Base-by-base conservation (phyloP, 495 filamentous ascomycete genomes). In the Tuber melanosporum region DNA sequence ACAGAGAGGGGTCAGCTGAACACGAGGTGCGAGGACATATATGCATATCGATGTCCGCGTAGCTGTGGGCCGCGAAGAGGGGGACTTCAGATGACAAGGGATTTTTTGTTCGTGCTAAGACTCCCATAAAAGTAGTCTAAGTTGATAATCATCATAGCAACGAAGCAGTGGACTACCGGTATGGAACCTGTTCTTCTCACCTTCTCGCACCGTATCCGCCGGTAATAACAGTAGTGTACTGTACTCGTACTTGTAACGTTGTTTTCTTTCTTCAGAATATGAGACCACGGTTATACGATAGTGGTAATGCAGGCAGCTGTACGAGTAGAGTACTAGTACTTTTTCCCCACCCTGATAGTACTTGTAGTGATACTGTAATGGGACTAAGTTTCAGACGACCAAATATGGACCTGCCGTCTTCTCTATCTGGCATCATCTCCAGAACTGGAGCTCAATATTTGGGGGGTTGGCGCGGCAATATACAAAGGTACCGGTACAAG, bases 51-150 rank as follows among this genome's bases (percentile, higher is more conserved):
- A 43, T 10, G 9, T 74, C 77, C 71, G 46, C 71, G 77, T 73
- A 75, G 49, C 14, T 36, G 2, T 36, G 57, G 57, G 57, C 14
- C 57, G 57, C 26, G 71, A 79, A 44, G 74, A 76, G 41, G 62
- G 70, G 76, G 74, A 74, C 73, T 80, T 80, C 71, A 72, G 78
- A 80, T 75, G 78, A 76, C 77, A 79, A 43, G 73, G 62, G 72
- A 57, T 70, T 76, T 69, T 42, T 66, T 3, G 12, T 15, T 12
- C 3, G 32, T 32, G 26, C 57, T 32, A 14, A 14, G 57, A 14
- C n/a, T 14, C 32, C 22, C 14, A 62, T 32, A 62, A 36, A 66
- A 36, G 26, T 36, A 32, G 32, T 32, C 32, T 32, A 26, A 32
- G 57, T 36, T 66, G 26, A 36, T 66, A 66, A 32, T 32, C 32